Evolutionary conservation across 2,329 filamentous ascomycete species (phyloP).

Genomic region (Fusarium mangiferae): DNA sequence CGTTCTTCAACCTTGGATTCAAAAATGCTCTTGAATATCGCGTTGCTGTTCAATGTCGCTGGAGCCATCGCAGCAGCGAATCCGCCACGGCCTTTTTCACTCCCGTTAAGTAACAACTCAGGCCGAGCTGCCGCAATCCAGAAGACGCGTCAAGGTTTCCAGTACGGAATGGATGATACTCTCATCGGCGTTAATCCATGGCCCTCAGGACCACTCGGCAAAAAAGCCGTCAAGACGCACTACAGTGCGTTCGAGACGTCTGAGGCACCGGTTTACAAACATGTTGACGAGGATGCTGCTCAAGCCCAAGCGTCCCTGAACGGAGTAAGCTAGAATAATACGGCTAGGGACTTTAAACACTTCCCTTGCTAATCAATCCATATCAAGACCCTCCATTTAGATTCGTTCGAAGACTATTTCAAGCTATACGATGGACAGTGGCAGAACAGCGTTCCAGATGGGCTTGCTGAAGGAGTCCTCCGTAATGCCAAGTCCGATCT

Average conservation of each 20-base stretch:
- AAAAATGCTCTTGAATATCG: fast-evolving
- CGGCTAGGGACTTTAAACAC: fast-evolving
- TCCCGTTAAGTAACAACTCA: background rate
- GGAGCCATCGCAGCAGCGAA: background rate
- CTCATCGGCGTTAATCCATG: background rate
- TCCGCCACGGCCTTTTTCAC: fast-evolving
- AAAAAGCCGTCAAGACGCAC: background rate
- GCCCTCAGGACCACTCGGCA: background rate
- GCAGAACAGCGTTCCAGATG: background rate
- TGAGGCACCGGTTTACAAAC: background rate
- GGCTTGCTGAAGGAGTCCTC: background rate
- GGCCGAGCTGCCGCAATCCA: background rate
- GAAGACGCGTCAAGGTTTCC: background rate
- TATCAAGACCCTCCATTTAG: background rate
- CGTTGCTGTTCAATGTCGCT: fast-evolving
- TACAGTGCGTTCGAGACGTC: background rate
- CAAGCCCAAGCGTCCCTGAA: background rate
- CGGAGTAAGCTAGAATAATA: background rate
- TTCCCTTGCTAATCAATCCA: background rate
- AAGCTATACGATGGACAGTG: background rate
- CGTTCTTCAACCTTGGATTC: fast-evolving
- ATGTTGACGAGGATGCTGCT: background rate
- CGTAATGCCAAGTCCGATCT: background rate
- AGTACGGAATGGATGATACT: background rate
- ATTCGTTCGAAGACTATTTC: background rate